These are phyloP conservation scores for Pisolithus sp. DNA, from an alignment of 768 basidiomycete genomes.

Conservation along the genomic window DNA sequence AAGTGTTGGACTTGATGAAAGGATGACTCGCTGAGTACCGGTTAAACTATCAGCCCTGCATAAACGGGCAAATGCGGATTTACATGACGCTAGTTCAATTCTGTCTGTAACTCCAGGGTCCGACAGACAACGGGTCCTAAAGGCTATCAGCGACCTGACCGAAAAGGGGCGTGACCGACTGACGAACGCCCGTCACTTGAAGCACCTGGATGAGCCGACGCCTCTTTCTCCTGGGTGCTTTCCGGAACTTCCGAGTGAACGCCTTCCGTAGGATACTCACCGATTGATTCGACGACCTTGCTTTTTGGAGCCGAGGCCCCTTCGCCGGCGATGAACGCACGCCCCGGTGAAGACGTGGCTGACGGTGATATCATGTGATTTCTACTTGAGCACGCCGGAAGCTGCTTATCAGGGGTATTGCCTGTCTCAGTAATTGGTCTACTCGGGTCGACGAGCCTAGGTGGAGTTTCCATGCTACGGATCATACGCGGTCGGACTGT, in stretches of 20 bases:
- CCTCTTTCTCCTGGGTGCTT: too few species aligned
- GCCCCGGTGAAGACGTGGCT: background rate
- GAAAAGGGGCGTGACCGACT: slow-evolving; percentile 9
- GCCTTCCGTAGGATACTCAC: too few species aligned
- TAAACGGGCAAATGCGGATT: background rate
- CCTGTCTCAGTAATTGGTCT: slow-evolving; percentile 56
- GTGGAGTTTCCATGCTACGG: slow-evolving; percentile 59
- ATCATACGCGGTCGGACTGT: slow-evolving; percentile 70
- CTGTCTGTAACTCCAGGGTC: background rate
- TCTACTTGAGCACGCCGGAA: slow-evolving; percentile 5
- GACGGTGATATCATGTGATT: background rate
- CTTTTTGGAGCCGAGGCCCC: too few species aligned
- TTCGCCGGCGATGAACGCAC: background rate
- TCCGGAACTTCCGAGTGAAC: too few species aligned
- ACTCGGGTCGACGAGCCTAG: slow-evolving; percentile 66
- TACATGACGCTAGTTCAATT: background rate
- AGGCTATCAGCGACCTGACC: background rate
- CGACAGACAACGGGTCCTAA: background rate
- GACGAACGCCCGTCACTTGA: background rate
- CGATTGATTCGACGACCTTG: too few species aligned
- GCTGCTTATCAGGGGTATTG: slow-evolving; percentile 19
- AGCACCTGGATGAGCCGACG: too few species aligned
- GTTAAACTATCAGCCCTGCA: background rate
- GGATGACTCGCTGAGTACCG: slow-evolving; percentile 7
- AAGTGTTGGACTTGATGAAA: background rate